Base-by-base conservation (phyloP, 768 basidiomycete genomes). In the Boletus rufocinnamomeus region DNA sequence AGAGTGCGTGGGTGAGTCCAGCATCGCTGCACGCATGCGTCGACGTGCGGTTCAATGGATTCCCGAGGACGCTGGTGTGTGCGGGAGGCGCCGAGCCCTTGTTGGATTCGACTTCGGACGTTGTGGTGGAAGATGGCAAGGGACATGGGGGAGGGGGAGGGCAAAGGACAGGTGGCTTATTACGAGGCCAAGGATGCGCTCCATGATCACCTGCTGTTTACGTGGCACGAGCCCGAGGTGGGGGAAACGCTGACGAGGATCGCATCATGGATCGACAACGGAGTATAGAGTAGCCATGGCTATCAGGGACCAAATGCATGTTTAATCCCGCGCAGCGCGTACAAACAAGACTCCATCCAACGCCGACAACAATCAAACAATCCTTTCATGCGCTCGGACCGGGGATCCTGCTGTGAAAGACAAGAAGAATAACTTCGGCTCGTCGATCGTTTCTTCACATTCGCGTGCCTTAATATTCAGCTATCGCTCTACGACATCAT, bases 11-110 rank as follows among this genome's bases (percentile, higher is more conserved):
- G 63, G 75, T 89, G 28, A 88, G 86, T 0, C 86, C 87, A 4
- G 81, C 81, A 16, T 85, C 83, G 6, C 63, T 76, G 25, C 66
- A 79, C 47, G 70, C 79, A 1, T 66, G 66, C 13, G 66, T 79
- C 35, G 37, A 63, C 2, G 72, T 79, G 9, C 64, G 73, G 50
- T 89, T 87, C 69, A 74, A 74, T 43, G 80, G 77, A 8, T 88
- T 84, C 66, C 87, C 86, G 3, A 74, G 79, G 51, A 87, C 86
- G 0, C 83, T 85, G 67, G 79, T 89, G 35, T 76, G 80, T 23
- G 79, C 78, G 2, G 87, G 86, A 5, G 84, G 81, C 4, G 82
- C 80, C 0, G 87, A 89, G 64, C 65, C 82, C 0, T 60, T 85
- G n/a, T 67, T 79, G 40, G 86, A 87, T 67, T 77, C 80, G 40